These are phyloP conservation scores for Simmondsia chinensis DNA, from an alignment of 148 eudicot species.

Conservation along the genomic window DNA sequence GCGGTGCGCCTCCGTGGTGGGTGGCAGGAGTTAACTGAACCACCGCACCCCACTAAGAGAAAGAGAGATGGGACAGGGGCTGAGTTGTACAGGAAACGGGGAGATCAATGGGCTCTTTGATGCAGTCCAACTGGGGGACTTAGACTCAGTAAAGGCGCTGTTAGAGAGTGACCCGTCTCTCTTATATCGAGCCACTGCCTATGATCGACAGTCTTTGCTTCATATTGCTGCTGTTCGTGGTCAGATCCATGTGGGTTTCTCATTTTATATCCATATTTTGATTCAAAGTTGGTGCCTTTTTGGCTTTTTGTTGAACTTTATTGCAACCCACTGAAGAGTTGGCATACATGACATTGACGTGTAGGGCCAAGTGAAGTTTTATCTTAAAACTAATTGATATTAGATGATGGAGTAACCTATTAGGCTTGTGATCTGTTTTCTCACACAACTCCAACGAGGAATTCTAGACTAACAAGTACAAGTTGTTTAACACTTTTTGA, in stretches of 20 bases:
- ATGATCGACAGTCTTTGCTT: constrained; percentile 76
- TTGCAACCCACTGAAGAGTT: too few species aligned
- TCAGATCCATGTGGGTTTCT: constrained; percentile 78
- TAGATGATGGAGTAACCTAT: too few species aligned
- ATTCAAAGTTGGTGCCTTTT: too few species aligned
- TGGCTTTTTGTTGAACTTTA: not conserved
- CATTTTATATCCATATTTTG: too few species aligned
- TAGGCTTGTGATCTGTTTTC: not conserved
- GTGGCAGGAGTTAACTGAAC: too few species aligned
- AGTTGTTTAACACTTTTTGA: not conserved
- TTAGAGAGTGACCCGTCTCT: constrained; percentile 38
- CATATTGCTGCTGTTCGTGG: constrained; percentile 87
- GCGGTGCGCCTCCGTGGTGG: too few species aligned
- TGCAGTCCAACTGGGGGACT: constrained; percentile 64
- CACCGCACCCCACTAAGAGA: too few species aligned
- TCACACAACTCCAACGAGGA: too few species aligned
- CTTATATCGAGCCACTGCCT: constrained; percentile 32
- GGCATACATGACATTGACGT: not conserved
- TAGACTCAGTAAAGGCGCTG: constrained; percentile 25
- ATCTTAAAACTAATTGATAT: too few species aligned
- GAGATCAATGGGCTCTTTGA: constrained; percentile 40
- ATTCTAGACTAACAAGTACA: too few species aligned
- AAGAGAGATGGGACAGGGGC: constrained; percentile 63
- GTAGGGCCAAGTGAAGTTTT: not conserved
- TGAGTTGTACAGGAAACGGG: constrained; percentile 51